Evolutionary conservation across 2,329 filamentous ascomycete species (phyloP).

Genomic region (Ophiostoma sp.): DNA sequence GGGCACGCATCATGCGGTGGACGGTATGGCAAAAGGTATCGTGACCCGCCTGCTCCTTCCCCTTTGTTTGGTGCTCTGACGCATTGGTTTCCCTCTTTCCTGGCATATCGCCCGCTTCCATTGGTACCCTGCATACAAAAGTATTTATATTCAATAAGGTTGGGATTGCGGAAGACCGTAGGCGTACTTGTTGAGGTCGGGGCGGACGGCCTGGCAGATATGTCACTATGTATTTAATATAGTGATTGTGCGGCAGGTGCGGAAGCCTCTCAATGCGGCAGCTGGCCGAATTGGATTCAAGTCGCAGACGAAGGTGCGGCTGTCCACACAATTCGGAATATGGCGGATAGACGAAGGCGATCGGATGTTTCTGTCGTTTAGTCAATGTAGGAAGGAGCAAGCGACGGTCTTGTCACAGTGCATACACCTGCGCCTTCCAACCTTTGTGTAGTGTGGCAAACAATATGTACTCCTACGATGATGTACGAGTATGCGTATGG

Average conservation of each 20-base stretch:
- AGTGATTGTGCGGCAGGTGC: no score
- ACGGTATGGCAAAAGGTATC: not conserved
- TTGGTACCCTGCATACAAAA: not conserved
- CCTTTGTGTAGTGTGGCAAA: not conserved
- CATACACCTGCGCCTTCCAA: no score
- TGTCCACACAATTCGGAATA: not conserved
- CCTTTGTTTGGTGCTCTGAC: no score
- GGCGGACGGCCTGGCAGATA: no score
- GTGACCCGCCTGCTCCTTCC: not conserved
- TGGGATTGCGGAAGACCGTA: no score
- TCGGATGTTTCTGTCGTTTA: not conserved
- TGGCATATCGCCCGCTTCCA: not conserved
- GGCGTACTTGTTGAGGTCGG: no score
- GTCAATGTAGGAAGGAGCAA: not conserved
- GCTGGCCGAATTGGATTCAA: no score
- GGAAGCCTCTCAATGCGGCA: no score
- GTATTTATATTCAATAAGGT: no score
- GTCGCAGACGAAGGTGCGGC: not conserved
- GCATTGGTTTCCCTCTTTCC: no score
- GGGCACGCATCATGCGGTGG: constrained; percentile 2
- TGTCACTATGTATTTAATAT: no score
- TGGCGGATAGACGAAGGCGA: not conserved
- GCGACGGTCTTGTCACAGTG: not conserved
- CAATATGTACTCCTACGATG: no score
- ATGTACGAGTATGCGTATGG: not conserved